phyloP scores from a whole-genome alignment of 2,329 filamentous ascomycete species.

The Fusarium mundagurra region DNA sequence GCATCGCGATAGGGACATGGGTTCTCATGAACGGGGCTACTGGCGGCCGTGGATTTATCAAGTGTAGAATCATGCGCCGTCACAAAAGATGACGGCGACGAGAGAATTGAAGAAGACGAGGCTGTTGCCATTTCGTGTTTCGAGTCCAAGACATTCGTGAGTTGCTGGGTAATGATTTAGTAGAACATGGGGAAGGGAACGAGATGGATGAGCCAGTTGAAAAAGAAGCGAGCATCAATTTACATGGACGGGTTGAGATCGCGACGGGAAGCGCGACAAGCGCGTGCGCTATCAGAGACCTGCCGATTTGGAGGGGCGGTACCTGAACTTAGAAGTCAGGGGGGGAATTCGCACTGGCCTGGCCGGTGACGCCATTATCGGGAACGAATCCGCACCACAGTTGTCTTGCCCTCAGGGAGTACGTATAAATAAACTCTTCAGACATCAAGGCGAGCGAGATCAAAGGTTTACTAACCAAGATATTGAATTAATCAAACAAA shows the following conservation, averaged over 20 bases:
- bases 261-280: conserved; percentile 28
- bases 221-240: conserved; percentile 15
- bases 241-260: conserved; percentile 26
- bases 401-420: background rate
- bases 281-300: conserved; percentile 21
- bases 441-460: background rate
- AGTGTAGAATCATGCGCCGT: conserved; percentile 46
- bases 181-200: background rate
- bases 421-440: background rate
- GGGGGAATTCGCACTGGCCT: conserved; percentile 19
- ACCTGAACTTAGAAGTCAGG: conserved; percentile 9
- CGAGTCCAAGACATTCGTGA: conserved; percentile 23
- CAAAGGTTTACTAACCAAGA: background rate
- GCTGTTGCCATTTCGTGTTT: conserved; percentile 36
- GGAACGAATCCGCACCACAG: background rate
- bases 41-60: conserved; percentile 49
- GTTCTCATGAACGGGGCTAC: conserved; percentile 46
- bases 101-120: conserved; percentile 38
- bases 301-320: conserved; percentile 18
- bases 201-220: background rate
- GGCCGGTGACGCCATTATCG: conserved; percentile 16
- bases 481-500: background rate
- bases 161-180: background rate
- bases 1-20: conserved; percentile 61
- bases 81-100: conserved; percentile 50